Conservation (phyloP, 768 basidiomycete species). For the Postia placenta region DNA sequence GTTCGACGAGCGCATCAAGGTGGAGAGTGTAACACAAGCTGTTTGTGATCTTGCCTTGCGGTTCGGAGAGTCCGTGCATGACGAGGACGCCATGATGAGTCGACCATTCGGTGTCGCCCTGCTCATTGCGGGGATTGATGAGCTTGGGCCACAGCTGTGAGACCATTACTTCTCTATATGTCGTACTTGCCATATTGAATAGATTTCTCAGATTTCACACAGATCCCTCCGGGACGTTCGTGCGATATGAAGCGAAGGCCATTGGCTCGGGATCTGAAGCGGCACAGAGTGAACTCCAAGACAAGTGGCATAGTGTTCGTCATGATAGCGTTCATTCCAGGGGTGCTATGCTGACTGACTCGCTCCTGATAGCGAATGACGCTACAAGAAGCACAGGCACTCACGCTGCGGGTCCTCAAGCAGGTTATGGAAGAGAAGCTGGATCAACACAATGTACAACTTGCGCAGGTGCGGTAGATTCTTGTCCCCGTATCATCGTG, state of each 20-base stretch:
- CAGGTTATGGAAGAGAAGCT: slow-evolving; percentile 99
- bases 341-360: slow-evolving; percentile 1
- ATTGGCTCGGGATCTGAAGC: slow-evolving; percentile 98
- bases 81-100: slow-evolving; percentile 99
- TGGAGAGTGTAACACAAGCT: slow-evolving; percentile 97
- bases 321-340: background rate
- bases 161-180: slow-evolving; percentile 21
- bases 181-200: background rate
- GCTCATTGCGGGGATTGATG: slow-evolving; percentile 95
- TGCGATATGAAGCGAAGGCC: slow-evolving; percentile 95
- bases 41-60: slow-evolving; percentile 95
- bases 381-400: slow-evolving; percentile 76
- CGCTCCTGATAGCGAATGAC: slow-evolving; percentile 73
- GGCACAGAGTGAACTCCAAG: slow-evolving; percentile 94
- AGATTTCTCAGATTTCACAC: slow-evolving; percentile 74
- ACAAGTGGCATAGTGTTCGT: slow-evolving; percentile 90
- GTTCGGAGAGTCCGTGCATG: slow-evolving; percentile 98
- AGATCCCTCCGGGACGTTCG: slow-evolving; percentile 96
- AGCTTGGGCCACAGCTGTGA: slow-evolving; percentile 92
- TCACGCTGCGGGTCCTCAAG: slow-evolving; percentile 87
- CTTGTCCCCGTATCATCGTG: background rate
- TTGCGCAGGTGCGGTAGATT: slow-evolving; percentile 67
- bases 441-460: slow-evolving; percentile 96
- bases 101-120: slow-evolving; percentile 97
- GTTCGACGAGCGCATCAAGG: slow-evolving; percentile 94